phyloP scores from a whole-genome alignment of 2,329 filamentous ascomycete species.

The Claviceps sorghi region DNA sequence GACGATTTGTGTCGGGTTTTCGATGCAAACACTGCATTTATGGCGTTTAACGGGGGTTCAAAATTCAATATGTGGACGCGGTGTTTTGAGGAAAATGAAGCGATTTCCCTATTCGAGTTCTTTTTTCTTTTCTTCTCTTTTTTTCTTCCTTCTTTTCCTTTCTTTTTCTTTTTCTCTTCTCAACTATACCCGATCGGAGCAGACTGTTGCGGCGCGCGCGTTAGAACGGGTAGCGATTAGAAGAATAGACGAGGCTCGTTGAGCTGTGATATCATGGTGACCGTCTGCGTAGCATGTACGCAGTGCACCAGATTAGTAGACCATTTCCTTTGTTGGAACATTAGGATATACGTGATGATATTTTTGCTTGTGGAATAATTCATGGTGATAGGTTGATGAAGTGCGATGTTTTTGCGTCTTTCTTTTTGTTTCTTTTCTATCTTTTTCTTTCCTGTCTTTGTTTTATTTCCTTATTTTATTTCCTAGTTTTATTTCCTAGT shows the following conservation, averaged over 20 bases:
- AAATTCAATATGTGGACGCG: neutral
- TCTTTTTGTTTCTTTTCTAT: no score
- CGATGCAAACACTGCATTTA: neutral
- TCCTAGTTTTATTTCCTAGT: no score
- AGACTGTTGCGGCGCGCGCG: neutral
- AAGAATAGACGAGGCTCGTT: conserved; percentile 2
- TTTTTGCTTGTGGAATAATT: no score
- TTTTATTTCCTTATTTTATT: no score
- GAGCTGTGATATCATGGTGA: neutral
- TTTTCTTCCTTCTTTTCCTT: neutral
- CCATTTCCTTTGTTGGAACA: no score
- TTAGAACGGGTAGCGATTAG: conserved; percentile 2
- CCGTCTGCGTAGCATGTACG: neutral
- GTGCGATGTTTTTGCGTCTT: no score
- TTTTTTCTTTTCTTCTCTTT: neutral
- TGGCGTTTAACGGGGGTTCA: neutral
- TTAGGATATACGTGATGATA: no score
- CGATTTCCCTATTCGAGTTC: neutral
- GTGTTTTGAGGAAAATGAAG: neutral
- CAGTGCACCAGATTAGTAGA: neutral
- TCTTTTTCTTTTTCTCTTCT: neutral
- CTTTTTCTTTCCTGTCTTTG: no score
- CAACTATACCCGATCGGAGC: conserved; percentile 1
- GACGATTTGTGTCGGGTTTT: neutral
- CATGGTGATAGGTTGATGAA: no score